Evolutionary conservation across 169 alveolate species (phyloP).

Genomic region (Eimeria acervulina): DNA sequence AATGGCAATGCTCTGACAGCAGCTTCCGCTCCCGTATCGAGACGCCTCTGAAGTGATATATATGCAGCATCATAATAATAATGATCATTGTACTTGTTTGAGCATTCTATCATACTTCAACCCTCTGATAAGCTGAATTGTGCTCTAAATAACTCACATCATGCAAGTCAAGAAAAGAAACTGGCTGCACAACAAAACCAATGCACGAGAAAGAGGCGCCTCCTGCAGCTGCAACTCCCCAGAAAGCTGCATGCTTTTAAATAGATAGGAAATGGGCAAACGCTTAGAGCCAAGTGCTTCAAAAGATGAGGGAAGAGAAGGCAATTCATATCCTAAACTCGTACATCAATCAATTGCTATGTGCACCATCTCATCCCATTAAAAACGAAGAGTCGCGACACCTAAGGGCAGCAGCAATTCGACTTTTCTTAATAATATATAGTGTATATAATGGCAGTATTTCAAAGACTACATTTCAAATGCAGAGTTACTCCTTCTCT

Average conservation of each 20-base stretch:
- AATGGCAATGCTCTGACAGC: background rate
- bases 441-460: too few species aligned
- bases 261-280: too few species aligned
- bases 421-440: too few species aligned
- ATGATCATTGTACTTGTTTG: too few species aligned
- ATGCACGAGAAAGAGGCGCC: background rate
- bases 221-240: background rate
- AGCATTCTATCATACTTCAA: too few species aligned
- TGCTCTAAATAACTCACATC: background rate
- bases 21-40: background rate
- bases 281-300: background rate
- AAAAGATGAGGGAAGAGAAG: background rate
- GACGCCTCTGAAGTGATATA: background rate
- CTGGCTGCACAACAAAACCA: background rate
- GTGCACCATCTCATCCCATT: background rate
- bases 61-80: background rate
- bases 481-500: too few species aligned
- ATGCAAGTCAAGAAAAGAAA: background rate
- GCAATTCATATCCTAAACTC: background rate
- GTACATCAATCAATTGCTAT: too few species aligned
- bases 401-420: background rate
- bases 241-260: background rate
- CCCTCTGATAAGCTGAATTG: too few species aligned
- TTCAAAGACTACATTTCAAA: too few species aligned
- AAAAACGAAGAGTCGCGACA: constrained; percentile 1